Percentiles rank a stretch among this genome's conserved stretches.
phyloP scores from a whole-genome alignment of 305 asterid species.

The Solanum hybrid region DNA sequence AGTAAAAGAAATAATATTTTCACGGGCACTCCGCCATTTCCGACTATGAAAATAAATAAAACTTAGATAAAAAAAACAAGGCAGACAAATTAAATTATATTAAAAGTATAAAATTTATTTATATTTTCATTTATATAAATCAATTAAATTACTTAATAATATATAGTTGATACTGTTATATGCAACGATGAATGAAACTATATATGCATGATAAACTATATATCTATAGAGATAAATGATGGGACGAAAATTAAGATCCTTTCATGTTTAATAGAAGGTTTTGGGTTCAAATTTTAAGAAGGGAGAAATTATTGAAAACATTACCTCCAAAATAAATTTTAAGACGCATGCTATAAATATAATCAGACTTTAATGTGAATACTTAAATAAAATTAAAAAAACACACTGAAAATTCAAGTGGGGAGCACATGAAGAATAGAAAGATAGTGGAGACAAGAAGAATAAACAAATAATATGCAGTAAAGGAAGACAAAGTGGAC shows the following conservation, averaged over 20 bases:
- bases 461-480: constrained; percentile 17
- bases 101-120: too few relatives aligned
- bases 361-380: neutral
- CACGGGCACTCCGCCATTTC: neutral
- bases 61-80: neutral
- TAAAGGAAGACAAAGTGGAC: constrained; percentile 12
- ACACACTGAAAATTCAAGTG: neutral
- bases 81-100: too few relatives aligned
- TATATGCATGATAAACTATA: neutral
- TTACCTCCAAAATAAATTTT: neutral
- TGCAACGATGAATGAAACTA: neutral
- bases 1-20: neutral
- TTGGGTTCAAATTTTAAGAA: neutral
- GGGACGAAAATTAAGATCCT: neutral
- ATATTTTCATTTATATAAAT: neutral
- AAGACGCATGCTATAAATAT: neutral
- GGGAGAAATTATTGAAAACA: neutral
- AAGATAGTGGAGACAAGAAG: constrained; percentile 16
- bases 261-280: neutral
- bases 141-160: neutral
- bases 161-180: neutral
- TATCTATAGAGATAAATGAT: neutral
- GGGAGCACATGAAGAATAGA: constrained; percentile 2
- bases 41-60: neutral
- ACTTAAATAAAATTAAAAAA: neutral